Conservation (phyloP, 495 filamentous ascomycete species). For the Antarctomyces pellizariae region DNA sequence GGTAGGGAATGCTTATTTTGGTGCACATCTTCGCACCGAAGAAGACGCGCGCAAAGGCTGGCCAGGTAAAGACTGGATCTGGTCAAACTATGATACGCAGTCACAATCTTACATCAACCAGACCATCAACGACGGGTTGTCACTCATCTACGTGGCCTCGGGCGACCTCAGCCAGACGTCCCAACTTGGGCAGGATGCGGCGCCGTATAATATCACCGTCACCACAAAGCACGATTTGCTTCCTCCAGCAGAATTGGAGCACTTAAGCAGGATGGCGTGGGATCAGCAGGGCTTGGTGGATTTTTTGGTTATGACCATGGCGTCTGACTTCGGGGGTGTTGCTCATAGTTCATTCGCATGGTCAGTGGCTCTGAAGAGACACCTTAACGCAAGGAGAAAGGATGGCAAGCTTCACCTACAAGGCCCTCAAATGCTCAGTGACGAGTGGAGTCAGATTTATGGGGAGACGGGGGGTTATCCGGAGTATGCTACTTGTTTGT, state of each 20-base stretch:
- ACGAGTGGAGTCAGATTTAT: constrained; percentile 9
- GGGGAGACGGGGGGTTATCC: constrained; percentile 7
- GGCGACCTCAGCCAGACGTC: constrained; percentile 4
- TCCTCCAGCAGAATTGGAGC: constrained; percentile 5
- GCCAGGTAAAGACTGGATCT: constrained; percentile 5
- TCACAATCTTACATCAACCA: constrained; percentile 5
- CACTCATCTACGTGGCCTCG: constrained; percentile 8
- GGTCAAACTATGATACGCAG: constrained; percentile 5
- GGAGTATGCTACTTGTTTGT: constrained; percentile 9
- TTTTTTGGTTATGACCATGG: constrained; percentile 9
- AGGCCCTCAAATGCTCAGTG: constrained; percentile 4
- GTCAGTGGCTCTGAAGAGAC: constrained; percentile 8
- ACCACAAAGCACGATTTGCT: constrained; percentile 10
- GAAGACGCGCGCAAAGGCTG: constrained; percentile 4
- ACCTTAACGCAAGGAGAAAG: constrained; percentile 2
- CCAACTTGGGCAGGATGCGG: constrained; percentile 4
- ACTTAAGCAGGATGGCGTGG: constrained; percentile 6
- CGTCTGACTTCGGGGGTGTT: constrained; percentile 8
- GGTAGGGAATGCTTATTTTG: constrained; percentile 6
- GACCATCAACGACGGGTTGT: constrained; percentile 1
- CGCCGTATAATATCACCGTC: constrained; percentile 4
- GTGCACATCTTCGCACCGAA: constrained; percentile 9
- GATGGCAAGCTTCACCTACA: constrained; percentile 2
- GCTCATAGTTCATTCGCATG: constrained; percentile 8
- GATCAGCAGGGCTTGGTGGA: constrained; percentile 10